These are phyloP conservation scores for Sphagnum fallax DNA, from an alignment of 228 moss, liverwort and hornwort genomes.

Conservation along the genomic window DNA sequence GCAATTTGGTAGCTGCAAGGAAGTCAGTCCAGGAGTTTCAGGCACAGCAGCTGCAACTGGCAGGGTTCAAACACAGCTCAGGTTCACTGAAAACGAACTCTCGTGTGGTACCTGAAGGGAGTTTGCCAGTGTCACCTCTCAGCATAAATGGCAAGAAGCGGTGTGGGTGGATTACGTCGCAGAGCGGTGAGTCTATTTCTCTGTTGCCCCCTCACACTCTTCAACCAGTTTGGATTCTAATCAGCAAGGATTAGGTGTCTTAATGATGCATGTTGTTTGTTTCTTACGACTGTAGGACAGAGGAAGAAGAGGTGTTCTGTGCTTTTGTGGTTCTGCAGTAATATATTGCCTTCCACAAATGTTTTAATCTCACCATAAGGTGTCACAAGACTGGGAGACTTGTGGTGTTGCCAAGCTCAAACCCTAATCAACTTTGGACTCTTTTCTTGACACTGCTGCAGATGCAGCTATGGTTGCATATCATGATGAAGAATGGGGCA, in stretches of 20 bases:
- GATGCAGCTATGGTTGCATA: constrained; percentile 61
- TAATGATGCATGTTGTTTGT: no score
- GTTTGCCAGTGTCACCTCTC: constrained; percentile 8
- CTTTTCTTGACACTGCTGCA: constrained; percentile 21
- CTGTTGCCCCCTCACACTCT: no score
- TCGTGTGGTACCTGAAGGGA: constrained; percentile 20
- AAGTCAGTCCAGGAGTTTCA: constrained; percentile 18
- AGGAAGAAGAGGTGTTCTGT: no score
- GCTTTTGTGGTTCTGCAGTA: no score
- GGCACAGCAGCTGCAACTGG: constrained; percentile 29
- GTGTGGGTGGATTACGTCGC: constrained; percentile 32
- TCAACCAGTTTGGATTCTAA: no score
- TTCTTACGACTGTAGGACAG: no score
- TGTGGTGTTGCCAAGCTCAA: no score
- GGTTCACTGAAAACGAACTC: constrained; percentile 25
- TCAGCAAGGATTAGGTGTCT: no score
- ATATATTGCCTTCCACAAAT: not conserved
- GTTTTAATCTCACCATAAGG: not conserved
- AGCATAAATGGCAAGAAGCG: constrained; percentile 27
- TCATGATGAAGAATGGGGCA: constrained; percentile 84
- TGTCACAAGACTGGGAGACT: no score
- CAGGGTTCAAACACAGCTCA: constrained; percentile 33
- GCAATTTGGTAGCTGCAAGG: constrained; percentile 8
- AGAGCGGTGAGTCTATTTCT: no score
- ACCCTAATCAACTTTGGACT: no score